Evolutionary conservation across 768 basidiomycete genomes (phyloP).

Genomic region (Xerocomellus dryophilus): DNA sequence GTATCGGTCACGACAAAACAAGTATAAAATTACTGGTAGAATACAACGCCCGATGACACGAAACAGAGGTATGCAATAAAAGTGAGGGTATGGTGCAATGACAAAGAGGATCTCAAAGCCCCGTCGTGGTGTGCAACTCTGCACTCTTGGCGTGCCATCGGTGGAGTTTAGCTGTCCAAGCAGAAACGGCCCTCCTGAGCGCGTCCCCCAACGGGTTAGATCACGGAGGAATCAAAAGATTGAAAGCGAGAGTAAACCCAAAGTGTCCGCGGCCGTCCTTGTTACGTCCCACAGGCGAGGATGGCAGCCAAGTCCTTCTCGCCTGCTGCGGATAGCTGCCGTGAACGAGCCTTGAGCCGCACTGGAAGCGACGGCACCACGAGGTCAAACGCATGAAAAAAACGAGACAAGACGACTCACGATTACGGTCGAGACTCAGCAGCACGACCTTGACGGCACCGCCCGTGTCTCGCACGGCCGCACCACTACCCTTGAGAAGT

Average conservation of each 20-base stretch:
- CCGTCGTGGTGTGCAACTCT: slow-evolving; percentile 5
- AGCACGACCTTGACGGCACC: slow-evolving; percentile 79
- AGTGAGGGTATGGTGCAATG: slow-evolving; percentile 26
- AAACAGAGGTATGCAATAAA: slow-evolving; percentile 20
- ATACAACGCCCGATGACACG: slow-evolving; percentile 5
- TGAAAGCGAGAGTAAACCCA: neutral
- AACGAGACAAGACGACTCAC: slow-evolving; percentile 45
- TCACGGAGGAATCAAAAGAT: slow-evolving; percentile 2
- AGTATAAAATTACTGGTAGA: neutral
- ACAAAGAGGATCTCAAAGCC: neutral
- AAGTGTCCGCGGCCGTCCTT: neutral
- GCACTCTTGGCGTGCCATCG: slow-evolving; percentile 30
- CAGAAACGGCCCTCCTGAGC: slow-evolving; percentile 2
- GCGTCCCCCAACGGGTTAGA: slow-evolving; percentile 4
- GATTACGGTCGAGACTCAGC: slow-evolving; percentile 87
- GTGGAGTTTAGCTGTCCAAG: slow-evolving; percentile 10
- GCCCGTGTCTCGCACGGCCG: slow-evolving; percentile 36
- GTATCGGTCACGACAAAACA: neutral
- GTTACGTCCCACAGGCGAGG: slow-evolving; percentile 41
- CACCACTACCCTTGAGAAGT: slow-evolving; percentile 48
- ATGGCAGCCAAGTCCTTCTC: slow-evolving; percentile 82
- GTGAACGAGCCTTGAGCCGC: slow-evolving; percentile 84
- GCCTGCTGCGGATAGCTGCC: slow-evolving; percentile 79
- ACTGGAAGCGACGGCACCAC: slow-evolving; percentile 45
- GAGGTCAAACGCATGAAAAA: slow-evolving; percentile 12